phyloP scores from a whole-genome alignment of 2,329 filamentous ascomycete genomes.

The Pseudocercospora fuligena region DNA sequence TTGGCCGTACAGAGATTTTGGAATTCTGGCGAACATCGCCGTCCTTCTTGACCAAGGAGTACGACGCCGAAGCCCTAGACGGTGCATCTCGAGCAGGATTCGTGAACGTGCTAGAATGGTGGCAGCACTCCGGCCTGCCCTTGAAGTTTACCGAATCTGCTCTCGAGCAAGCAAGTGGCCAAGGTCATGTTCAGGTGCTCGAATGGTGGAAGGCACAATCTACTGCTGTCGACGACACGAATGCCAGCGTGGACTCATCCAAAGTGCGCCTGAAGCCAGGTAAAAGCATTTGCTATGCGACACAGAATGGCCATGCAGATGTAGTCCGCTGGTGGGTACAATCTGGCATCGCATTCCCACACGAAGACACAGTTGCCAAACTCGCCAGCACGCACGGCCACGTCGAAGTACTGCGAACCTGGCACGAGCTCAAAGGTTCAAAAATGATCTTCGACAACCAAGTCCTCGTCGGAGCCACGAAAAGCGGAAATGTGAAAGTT shows the following conservation, averaged over 20 bases:
- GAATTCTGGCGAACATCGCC: slow-evolving; percentile 89
- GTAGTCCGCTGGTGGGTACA: slow-evolving; percentile 88
- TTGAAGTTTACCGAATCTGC: slow-evolving; percentile 86
- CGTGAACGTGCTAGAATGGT: slow-evolving; percentile 86
- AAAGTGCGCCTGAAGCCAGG: slow-evolving; percentile 73
- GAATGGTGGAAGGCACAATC: slow-evolving; percentile 84
- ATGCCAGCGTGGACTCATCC: slow-evolving; percentile 34
- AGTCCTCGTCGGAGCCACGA: slow-evolving; percentile 83
- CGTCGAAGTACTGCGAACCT: slow-evolving; percentile 80
- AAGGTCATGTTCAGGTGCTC: slow-evolving; percentile 82
- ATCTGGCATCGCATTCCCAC: slow-evolving; percentile 76
- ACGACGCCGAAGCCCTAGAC: slow-evolving; percentile 82
- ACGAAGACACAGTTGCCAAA: slow-evolving; percentile 81
- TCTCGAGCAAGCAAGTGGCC: slow-evolving; percentile 82
- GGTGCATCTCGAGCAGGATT: slow-evolving; percentile 85
- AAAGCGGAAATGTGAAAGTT: slow-evolving; percentile 81
- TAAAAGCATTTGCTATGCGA: slow-evolving; percentile 80
- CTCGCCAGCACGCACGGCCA: slow-evolving; percentile 85
- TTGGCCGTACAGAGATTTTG: slow-evolving; percentile 80
- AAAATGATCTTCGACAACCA: slow-evolving; percentile 83
- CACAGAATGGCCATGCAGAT: slow-evolving; percentile 77
- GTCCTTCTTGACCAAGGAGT: slow-evolving; percentile 83
- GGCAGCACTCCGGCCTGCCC: slow-evolving; percentile 78
- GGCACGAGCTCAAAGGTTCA: slow-evolving; percentile 75
- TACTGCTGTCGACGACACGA: slow-evolving; percentile 36